phyloP scores from a whole-genome alignment of 1,284 basidiomycete species.

The Volvariella volvacea region DNA sequence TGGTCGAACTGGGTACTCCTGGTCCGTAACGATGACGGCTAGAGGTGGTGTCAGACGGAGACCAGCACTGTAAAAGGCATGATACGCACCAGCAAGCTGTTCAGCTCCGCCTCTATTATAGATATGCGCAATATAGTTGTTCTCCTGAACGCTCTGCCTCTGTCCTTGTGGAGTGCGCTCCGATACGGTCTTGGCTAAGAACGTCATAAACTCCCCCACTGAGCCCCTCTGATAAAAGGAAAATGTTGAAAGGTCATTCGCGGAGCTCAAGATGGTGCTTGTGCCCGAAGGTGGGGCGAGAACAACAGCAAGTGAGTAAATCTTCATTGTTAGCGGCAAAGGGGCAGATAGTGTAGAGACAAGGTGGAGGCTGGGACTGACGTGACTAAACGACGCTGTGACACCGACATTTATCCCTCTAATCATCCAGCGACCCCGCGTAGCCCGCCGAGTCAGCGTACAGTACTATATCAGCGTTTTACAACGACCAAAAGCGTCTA shows the following conservation, averaged over 20 bases:
- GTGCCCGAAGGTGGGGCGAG: constrained; percentile 50
- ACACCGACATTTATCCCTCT: too few species aligned
- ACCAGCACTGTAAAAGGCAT: constrained; percentile 4
- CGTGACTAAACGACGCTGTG: too few species aligned
- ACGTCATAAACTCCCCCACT: constrained; percentile 84
- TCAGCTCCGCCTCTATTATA: constrained; percentile 81
- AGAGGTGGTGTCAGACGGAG: constrained; percentile 11
- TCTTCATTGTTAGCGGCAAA: constrained; percentile 46
- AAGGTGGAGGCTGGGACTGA: too few species aligned
- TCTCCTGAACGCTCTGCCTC: constrained; percentile 93
- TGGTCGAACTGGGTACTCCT: constrained; percentile 94
- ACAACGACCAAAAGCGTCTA: too few species aligned
- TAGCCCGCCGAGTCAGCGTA: too few species aligned
- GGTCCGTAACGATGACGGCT: constrained; percentile 92
- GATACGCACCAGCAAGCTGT: constrained; percentile 65
- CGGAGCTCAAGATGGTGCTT: constrained; percentile 62
- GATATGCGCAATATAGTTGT: constrained; percentile 90
- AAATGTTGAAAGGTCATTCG: constrained; percentile 87
- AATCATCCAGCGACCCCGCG: too few species aligned
- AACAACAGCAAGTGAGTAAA: constrained; percentile 61
- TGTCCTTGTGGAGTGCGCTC: constrained; percentile 85
- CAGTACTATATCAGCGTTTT: too few species aligned
- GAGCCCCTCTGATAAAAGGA: constrained; percentile 90
- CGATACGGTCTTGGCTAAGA: constrained; percentile 90
- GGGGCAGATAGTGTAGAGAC: too few species aligned